Evolutionary conservation across 805 yeast species (phyloP), one percentile per base, ranked within the genome.

Genomic region (Yamadazyma laniorum): DNA sequence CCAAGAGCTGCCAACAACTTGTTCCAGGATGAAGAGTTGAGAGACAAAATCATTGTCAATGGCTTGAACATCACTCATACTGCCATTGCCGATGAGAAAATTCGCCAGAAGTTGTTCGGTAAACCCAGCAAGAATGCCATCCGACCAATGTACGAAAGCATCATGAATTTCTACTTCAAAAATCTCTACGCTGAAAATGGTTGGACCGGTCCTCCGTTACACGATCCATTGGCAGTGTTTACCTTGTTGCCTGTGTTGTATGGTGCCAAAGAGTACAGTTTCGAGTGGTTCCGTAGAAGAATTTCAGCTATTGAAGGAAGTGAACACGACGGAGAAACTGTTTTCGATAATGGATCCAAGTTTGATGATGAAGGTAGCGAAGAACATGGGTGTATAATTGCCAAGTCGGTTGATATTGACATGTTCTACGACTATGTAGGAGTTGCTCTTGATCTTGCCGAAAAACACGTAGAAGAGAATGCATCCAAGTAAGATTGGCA

Each of bases 201-300:
- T 8, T 44, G 45, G 18, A 43, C 54, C 4, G 91, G 93, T 0
- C 89, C 93, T 4, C 87, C 89, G 1, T 70, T 85, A 1, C 95
- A 87, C 58, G 95, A 86, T 56, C 91, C 93, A 1, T 63, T 85
- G 35, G 85, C 95, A 1, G 64, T 84, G 8, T 75, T 74, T 36
- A 79, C 78, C 0, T 51, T 85, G 25, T 56, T 85, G 35, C 75
- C 77, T 15, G 55, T 77, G 35, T 56, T 65, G 35, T 53, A 53
- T 9, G 40, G 34, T 3, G 50, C 46, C 11, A 22, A 44, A 3
- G 40, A 45, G 4, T 53, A 48, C 18, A 50, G 44, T 1, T 62
- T 56, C 39, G 48, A 54, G 37, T 62, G 51, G 39, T 37, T 55
- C 4, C 56, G 55, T 37, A 50, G 62, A 21, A 40, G 45, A 18